Conservation (phyloP, 179 eudicot genomes). For the Vitellaria paradoxa region DNA sequence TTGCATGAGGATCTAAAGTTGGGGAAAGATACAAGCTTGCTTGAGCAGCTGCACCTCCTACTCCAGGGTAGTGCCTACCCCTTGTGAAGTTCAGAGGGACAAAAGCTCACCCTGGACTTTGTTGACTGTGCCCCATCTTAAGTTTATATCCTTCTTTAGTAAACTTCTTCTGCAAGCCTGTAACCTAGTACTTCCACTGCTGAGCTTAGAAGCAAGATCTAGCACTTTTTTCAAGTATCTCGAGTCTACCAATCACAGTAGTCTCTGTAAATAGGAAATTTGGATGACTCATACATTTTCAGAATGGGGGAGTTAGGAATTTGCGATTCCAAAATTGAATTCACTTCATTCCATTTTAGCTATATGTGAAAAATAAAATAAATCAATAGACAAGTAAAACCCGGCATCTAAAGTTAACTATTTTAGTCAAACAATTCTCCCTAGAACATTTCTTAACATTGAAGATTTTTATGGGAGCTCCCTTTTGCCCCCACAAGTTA, state of each 20-base stretch:
- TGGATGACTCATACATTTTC: not conserved
- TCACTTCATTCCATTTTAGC: not conserved
- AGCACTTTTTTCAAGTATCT: not conserved
- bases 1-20: no score
- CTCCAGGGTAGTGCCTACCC: no score
- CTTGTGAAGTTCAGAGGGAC: not conserved
- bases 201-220: not conserved
- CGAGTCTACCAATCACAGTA: not conserved
- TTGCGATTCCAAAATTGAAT: not conserved
- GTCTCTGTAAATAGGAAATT: not conserved
- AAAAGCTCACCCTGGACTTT: not conserved
- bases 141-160: not conserved
- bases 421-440: not conserved
- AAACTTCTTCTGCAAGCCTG: not conserved
- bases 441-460: no score
- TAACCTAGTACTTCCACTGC: not conserved
- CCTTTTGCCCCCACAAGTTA: no score
- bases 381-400: not conserved
- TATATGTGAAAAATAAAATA: not conserved
- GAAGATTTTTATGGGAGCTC: no score
- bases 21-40: no score
- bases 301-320: not conserved
- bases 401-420: not conserved
- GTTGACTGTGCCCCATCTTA: not conserved
- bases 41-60: no score